These are phyloP conservation scores for Triticum aestivum DNA, from an alignment of 176 grass and related monocot species.

Conservation along the genomic window DNA sequence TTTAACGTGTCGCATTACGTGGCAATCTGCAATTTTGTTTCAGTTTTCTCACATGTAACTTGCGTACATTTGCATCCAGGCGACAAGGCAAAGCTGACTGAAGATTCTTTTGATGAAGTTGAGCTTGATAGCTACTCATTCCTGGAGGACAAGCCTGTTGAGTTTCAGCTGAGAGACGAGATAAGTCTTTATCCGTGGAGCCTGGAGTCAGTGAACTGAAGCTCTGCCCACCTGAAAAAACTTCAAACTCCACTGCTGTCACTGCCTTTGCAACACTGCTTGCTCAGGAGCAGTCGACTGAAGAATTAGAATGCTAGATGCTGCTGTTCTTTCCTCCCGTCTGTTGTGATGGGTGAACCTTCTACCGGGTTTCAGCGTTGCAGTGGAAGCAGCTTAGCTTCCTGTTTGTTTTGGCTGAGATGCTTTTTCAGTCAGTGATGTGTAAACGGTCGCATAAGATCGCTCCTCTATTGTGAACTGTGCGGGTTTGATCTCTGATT, in stretches of 20 bases:
- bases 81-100: slow-evolving; percentile 20
- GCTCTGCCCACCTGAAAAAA: not conserved
- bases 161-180: slow-evolving; percentile 47
- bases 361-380: not conserved
- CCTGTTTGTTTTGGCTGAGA: slow-evolving; percentile 13
- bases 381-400: slow-evolving; percentile 37
- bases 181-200: not conserved
- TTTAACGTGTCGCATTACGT: not conserved
- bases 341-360: not conserved
- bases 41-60: not conserved
- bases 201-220: slow-evolving; percentile 24
- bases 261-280: not conserved
- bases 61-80: slow-evolving; percentile 20
- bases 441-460: not conserved
- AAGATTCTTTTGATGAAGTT: slow-evolving; percentile 2
- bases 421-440: not conserved
- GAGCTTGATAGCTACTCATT: slow-evolving; percentile 29
- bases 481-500: not conserved
- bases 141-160: slow-evolving; percentile 37
- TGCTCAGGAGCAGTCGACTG: not conserved
- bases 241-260: not conserved
- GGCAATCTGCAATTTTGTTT: not conserved
- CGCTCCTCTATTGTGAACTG: not conserved
- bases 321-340: not conserved
- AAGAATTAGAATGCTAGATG: slow-evolving; percentile 3